Evolutionary conservation across 805 yeast species (phyloP), one percentile per base, ranked within the genome.

Genomic region (Kluyveromyces wickerhamii): DNA sequence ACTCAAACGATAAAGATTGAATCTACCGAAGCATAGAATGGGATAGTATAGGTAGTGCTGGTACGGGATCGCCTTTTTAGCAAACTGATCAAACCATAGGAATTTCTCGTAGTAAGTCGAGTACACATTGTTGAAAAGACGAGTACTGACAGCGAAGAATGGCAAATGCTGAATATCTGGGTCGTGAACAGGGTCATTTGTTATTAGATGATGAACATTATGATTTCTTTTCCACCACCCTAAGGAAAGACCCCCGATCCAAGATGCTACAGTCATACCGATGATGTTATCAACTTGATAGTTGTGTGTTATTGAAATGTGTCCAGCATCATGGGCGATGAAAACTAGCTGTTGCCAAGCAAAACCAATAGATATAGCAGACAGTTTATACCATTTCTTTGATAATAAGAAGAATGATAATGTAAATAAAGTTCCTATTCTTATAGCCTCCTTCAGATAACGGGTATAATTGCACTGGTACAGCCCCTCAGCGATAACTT

Each of bases 181-280:
- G 50, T 86, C 96, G 52, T 87, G 95, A 2, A 81, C 80, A 0
- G 96, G 95, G 52, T 86, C 95, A 57, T 86, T 86, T n/a, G 95
- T 82, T 36, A 86, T 70, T 34, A 86, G 61, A 54, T 86, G 96
- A 58, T 86, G 96, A n/a, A 86, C 94, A 54, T 86, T 86, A 59
- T 86, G 96, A 57, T 83, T 86, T 34, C 88, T 67, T 48, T 86
- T 87, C 96, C 96, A 86, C 96, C 96, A 86, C 2, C 95, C 94
- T 14, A 85, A 52, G 29, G 94, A 82, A 27, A 86, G 65, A 0
- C 96, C 96, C n/a, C 96, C 96, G 34, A 77, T 59, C 65, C 69
- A 86, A 42, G 83, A 75, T 1, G 95, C 94, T 32, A 86, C 65
- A 2, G 74, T 33, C 56, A 78, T 73, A 1, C 94, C 94, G 38